Conservation (phyloP, 345 rosid genomes). For the Salix viminalis region DNA sequence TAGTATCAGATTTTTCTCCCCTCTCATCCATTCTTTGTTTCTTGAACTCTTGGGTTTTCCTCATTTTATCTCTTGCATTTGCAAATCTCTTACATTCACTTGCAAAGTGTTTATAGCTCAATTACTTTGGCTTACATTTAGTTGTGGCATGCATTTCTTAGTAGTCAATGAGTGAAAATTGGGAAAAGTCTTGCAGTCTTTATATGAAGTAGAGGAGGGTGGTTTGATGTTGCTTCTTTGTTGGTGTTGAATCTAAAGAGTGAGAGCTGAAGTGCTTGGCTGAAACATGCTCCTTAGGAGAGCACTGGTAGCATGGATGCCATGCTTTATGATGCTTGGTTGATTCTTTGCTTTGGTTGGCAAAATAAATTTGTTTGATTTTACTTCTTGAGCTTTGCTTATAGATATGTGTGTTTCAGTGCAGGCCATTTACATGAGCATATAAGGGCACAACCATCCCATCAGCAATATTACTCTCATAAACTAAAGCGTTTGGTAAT, state of each 20-base stretch:
- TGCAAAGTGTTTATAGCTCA: neutral
- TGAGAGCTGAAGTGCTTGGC: neutral
- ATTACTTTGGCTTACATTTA: neutral
- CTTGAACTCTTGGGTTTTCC: neutral
- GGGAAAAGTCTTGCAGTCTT: neutral
- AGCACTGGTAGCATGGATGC: neutral
- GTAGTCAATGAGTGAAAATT: neutral
- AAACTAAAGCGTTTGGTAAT: constrained; percentile 61
- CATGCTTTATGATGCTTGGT: neutral
- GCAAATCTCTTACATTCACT: neutral
- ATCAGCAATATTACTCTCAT: constrained; percentile 60
- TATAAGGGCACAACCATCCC: constrained; percentile 38
- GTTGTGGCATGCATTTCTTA: neutral
- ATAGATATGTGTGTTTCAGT: constrained; percentile 32
- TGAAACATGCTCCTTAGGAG: neutral
- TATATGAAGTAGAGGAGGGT: neutral
- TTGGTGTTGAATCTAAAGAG: neutral
- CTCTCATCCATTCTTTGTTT: neutral
- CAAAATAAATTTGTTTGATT: neutral
- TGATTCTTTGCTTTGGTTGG: neutral
- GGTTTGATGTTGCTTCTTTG: neutral
- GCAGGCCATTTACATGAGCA: constrained; percentile 76
- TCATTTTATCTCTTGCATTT: neutral
- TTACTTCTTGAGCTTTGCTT: constrained; percentile 10
- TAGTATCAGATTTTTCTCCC: too few species aligned